Evolutionary conservation across 78 protist species (phyloP).

Genomic region (slime mould (Dictyostelium discoideum)): dicty_2.7 NC_007091.3:550501-551000

Average conservation of each 20-base stretch:
- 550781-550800: conserved; percentile 64
- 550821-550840: conserved; percentile 65
- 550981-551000: too few species aligned
- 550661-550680: neutral
- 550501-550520: conserved; percentile 29
- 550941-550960: conserved; percentile 79
- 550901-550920: conserved; percentile 83
- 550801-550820: conserved; percentile 41
- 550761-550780: conserved; percentile 57
- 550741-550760: conserved; percentile 49
- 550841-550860: conserved; percentile 78
- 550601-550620: conserved; percentile 73
- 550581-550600: conserved; percentile 75
- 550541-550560: conserved; percentile 54
- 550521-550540: conserved; percentile 42
- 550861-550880: conserved; percentile 80
- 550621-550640: conserved; percentile 57
- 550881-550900: conserved; percentile 81
- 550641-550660: conserved; percentile 37
- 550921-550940: conserved; percentile 85
- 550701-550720: neutral
- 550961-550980: too few species aligned
- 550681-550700: neutral
- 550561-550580: conserved; percentile 31
- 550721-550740: conserved; percentile 55